Conservation (phyloP, 345 rosid genomes). For the Heritiera littoralis region DNA sequence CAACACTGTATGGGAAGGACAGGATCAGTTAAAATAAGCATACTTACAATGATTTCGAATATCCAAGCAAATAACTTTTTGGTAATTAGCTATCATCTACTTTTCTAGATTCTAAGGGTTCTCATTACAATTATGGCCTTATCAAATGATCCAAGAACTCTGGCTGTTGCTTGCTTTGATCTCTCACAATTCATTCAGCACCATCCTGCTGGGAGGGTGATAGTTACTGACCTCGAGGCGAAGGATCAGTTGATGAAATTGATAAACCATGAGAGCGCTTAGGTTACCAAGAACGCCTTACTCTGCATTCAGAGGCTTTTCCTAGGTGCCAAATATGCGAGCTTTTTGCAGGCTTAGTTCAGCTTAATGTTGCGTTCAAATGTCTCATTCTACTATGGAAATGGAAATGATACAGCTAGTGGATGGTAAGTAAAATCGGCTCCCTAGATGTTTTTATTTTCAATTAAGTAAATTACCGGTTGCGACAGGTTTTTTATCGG, state of each 20-base stretch:
- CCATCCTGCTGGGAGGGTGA: constrained; percentile 90
- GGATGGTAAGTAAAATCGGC: neutral
- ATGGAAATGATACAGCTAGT: neutral
- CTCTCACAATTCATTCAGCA: constrained; percentile 91
- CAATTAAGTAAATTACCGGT: neutral
- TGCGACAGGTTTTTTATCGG: neutral
- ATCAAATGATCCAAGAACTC: constrained; percentile 78
- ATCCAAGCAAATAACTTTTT: neutral
- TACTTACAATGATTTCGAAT: neutral
- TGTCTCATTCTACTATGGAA: neutral
- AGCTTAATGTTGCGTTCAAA: neutral
- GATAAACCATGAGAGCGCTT: constrained; percentile 82
- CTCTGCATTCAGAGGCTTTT: constrained; percentile 87
- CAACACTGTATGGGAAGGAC: neutral
- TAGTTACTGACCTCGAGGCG: constrained; percentile 82
- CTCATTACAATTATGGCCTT: constrained; percentile 89
- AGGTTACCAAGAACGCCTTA: constrained; percentile 77
- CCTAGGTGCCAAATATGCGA: constrained; percentile 88
- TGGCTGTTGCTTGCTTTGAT: constrained; percentile 95
- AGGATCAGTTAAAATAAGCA: neutral
- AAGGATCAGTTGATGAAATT: constrained; percentile 87
- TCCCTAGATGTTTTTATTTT: neutral
- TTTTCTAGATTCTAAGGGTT: constrained; percentile 82
- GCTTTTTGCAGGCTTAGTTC: constrained; percentile 86
- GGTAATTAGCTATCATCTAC: constrained; percentile 1